These are phyloP conservation scores for Colletotrichum sp. DNA, from an alignment of 2,329 filamentous ascomycete species.

Conservation along the genomic window DNA sequence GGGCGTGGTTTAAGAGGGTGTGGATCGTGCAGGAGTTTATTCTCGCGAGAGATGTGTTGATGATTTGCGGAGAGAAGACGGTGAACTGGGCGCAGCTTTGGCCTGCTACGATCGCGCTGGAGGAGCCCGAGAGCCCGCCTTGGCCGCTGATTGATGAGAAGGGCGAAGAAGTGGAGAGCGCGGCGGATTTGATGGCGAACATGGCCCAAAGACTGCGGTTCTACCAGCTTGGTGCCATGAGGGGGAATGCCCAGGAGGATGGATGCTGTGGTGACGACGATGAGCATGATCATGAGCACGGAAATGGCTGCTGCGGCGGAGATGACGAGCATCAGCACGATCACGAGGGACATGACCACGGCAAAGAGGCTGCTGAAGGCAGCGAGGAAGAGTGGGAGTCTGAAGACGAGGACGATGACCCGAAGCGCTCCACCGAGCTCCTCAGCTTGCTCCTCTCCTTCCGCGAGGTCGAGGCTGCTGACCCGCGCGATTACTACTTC, in stretches of 20 bases:
- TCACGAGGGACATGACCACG: not conserved
- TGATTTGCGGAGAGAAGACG: constrained; percentile 28
- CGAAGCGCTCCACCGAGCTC: constrained; percentile 12
- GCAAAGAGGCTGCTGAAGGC: not conserved
- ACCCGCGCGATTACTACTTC: constrained; percentile 20
- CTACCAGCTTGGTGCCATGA: constrained; percentile 18
- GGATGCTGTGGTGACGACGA: not conserved
- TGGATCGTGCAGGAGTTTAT: constrained; percentile 34
- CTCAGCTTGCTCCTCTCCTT: constrained; percentile 16
- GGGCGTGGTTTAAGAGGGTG: constrained; percentile 30
- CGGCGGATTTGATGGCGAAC: constrained; percentile 18
- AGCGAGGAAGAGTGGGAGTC: constrained; percentile 10
- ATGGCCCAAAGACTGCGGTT: constrained; percentile 17
- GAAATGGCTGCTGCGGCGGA: not conserved
- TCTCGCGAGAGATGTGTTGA: constrained; percentile 22
- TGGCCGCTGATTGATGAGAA: constrained; percentile 12
- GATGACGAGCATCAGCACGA: not conserved
- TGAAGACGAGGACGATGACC: not conserved
- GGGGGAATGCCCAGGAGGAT: not conserved
- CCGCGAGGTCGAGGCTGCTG: constrained; percentile 21
- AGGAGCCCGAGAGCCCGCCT: constrained; percentile 16
- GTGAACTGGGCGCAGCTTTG: constrained; percentile 9
- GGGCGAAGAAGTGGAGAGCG: constrained; percentile 9
- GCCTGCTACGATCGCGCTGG: constrained; percentile 15
- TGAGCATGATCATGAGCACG: constrained; percentile 2